Conservation (phyloP, 306 rosid genomes). For the Betula pendula region DNA sequence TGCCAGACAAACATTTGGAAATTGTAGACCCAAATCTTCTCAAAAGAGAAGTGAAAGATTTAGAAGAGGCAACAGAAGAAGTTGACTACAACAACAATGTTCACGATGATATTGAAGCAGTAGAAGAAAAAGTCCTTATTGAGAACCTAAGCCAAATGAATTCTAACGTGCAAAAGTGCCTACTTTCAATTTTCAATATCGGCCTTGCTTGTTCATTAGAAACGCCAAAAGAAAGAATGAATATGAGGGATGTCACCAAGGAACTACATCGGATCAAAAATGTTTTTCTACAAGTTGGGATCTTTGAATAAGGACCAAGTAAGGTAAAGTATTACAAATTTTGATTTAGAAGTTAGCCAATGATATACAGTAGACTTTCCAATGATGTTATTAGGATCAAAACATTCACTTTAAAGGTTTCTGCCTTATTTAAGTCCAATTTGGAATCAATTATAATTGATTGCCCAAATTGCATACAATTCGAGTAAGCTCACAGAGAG, state of each 20-base stretch:
- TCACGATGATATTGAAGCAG: not conserved
- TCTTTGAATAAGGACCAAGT: not conserved
- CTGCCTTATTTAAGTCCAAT: too few species aligned
- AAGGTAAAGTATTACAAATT: not conserved
- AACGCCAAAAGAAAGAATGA: constrained; percentile 33
- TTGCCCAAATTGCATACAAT: too few species aligned
- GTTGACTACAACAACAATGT: not conserved
- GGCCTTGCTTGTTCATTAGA: constrained; percentile 38
- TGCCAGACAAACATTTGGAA: constrained; percentile 25
- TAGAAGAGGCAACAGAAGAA: not conserved
- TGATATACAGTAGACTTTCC: not conserved
- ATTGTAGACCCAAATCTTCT: constrained; percentile 37
- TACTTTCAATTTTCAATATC: constrained; percentile 10
- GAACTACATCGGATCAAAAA: constrained; percentile 19
- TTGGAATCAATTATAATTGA: too few species aligned
- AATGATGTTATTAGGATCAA: too few species aligned
- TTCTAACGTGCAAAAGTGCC: constrained; percentile 16
- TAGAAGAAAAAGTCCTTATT: not conserved
- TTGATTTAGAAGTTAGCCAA: not conserved
- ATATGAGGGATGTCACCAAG: constrained; percentile 25
- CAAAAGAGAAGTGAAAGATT: constrained; percentile 5
- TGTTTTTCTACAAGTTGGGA: not conserved
- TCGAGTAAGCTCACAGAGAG: too few species aligned
- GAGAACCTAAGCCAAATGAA: constrained; percentile 6
- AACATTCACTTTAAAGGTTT: too few species aligned